These are phyloP conservation scores for Gynostemma pentaphyllum DNA, from an alignment of 306 rosid genomes.

Conservation along the genomic window DNA sequence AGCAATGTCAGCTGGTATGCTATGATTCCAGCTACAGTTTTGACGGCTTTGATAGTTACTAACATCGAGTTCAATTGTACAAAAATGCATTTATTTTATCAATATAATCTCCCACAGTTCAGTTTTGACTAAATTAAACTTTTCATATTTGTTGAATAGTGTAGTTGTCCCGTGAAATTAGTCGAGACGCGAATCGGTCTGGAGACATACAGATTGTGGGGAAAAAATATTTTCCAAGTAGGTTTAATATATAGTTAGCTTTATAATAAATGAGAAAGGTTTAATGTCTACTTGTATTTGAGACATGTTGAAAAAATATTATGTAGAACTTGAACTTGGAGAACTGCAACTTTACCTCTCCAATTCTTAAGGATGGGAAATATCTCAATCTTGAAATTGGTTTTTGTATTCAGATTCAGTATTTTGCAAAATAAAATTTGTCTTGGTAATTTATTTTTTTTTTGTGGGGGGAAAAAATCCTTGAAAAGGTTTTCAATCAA, in stretches of 20 bases:
- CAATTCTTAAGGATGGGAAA: background rate
- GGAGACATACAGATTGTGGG: too few relatives aligned
- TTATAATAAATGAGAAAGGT: background rate
- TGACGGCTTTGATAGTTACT: background rate
- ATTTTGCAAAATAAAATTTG: background rate
- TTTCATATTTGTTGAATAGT: background rate
- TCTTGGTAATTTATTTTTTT: too few relatives aligned
- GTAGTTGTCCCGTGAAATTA: too few relatives aligned
- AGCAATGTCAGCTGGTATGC: background rate
- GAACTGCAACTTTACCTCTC: background rate
- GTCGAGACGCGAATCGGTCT: too few relatives aligned
- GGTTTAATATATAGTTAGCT: background rate
- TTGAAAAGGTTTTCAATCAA: too few relatives aligned
- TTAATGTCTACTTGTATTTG: background rate
- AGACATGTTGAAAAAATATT: background rate
- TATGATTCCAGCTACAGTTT: constrained; percentile 6
- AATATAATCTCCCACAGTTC: background rate
- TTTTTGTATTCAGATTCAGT: too few relatives aligned
- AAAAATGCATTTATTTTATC: constrained; percentile 1
- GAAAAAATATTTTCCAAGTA: too few relatives aligned
- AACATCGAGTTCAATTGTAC: constrained; percentile 7
- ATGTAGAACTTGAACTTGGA: background rate
- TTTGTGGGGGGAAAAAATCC: too few relatives aligned
- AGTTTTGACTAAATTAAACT: background rate
- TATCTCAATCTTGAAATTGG: background rate